These are phyloP conservation scores for Albophoma yamanashiensis DNA, from an alignment of 2,329 filamentous ascomycete genomes.

Conservation along the genomic window DNA sequence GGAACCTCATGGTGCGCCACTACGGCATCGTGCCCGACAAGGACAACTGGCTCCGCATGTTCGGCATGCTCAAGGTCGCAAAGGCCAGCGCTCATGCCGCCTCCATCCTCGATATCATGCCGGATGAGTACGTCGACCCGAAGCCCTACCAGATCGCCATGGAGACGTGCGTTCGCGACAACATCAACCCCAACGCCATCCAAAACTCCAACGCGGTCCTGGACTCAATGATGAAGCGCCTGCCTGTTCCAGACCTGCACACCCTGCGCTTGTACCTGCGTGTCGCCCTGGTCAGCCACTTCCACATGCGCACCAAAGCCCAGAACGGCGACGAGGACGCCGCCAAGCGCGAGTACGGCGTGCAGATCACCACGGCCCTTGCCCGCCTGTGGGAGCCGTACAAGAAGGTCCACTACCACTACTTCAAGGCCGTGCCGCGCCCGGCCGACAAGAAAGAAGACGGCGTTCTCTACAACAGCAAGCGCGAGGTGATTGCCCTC, in stretches of 20 bases:
- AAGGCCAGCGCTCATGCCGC: constrained; percentile 54
- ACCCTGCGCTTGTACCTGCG: constrained; percentile 46
- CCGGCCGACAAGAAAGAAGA: constrained; percentile 13
- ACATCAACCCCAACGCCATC: constrained; percentile 61
- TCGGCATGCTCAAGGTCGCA: constrained; percentile 55
- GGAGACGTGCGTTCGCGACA: constrained; percentile 63
- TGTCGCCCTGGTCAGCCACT: constrained; percentile 38
- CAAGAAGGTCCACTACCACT: constrained; percentile 24
- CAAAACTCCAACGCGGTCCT: constrained; percentile 54
- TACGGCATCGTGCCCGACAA: constrained; percentile 59
- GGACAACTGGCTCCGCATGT: constrained; percentile 57
- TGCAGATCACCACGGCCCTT: constrained; percentile 40
- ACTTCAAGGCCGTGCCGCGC: constrained; percentile 16
- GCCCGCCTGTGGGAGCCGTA: constrained; percentile 40
- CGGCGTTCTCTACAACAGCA: constrained; percentile 19
- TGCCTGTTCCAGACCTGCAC: constrained; percentile 35
- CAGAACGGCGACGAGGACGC: constrained; percentile 17
- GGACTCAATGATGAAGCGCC: constrained; percentile 42
- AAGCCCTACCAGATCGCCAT: constrained; percentile 64
- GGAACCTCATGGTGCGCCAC: constrained; percentile 56
- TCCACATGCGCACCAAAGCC: constrained; percentile 22
- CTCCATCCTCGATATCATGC: constrained; percentile 46
- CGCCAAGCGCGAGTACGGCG: constrained; percentile 33
- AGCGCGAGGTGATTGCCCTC: constrained; percentile 31
- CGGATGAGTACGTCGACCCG: constrained; percentile 26